Percentiles rank a stretch among this genome's conserved stretches.
Conservation (phyloP, 2,329 filamentous ascomycete genomes). For the Beauveria sp. region DNA sequence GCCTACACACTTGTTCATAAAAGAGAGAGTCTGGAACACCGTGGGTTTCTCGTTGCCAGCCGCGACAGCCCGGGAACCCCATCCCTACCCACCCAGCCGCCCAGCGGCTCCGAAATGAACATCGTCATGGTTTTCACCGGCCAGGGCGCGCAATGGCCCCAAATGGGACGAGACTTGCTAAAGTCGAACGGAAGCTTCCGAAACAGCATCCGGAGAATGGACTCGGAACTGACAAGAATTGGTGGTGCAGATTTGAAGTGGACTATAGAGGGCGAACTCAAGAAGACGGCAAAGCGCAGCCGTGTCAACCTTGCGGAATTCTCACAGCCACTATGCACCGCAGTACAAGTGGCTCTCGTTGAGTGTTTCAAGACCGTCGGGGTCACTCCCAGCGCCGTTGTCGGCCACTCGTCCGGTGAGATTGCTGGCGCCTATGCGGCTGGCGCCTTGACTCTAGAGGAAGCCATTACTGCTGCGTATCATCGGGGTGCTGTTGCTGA, state of each 20-base stretch:
- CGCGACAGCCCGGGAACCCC: background rate
- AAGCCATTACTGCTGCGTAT: slow-evolving; percentile 23
- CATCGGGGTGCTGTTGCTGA: slow-evolving; percentile 20
- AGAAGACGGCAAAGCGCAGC: slow-evolving; percentile 1
- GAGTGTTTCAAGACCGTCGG: slow-evolving; percentile 22
- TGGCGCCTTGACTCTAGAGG: slow-evolving; percentile 13
- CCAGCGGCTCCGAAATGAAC: background rate
- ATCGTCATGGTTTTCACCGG: slow-evolving; percentile 24
- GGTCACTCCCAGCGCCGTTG: slow-evolving; percentile 19
- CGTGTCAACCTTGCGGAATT: slow-evolving; percentile 7
- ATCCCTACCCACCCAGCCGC: background rate
- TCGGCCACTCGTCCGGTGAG: slow-evolving; percentile 30
- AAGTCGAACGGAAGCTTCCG: slow-evolving; percentile 14
- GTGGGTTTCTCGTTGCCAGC: background rate
- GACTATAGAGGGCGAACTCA: slow-evolving; percentile 12
- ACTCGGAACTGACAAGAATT: slow-evolving; percentile 1
- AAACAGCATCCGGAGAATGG: slow-evolving; percentile 12
- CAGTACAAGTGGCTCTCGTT: slow-evolving; percentile 31
- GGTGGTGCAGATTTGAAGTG: slow-evolving; percentile 2
- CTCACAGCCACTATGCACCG: slow-evolving; percentile 30
- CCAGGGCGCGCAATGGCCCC: slow-evolving; percentile 27
- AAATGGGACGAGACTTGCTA: slow-evolving; percentile 26
- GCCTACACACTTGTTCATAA: background rate
- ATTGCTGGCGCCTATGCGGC: slow-evolving; percentile 28
- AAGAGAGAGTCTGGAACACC: background rate